A percentile compares a stretch with the other conserved stretches of the same genome.
phyloP scores from a whole-genome alignment of 495 filamentous ascomycete genomes.

The Aspergillus olivimuriae region DNA sequence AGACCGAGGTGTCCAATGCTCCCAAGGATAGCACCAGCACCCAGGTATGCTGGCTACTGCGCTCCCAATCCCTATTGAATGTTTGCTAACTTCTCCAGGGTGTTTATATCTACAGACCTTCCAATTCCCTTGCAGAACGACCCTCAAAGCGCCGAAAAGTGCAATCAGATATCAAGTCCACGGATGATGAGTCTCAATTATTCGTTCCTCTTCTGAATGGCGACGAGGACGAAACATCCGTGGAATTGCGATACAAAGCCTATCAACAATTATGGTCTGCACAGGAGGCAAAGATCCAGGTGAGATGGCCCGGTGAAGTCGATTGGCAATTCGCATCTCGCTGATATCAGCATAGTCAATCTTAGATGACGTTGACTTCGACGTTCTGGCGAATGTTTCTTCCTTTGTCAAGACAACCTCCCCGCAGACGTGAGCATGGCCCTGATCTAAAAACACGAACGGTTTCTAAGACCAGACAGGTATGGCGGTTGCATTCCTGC shows the following conservation, averaged over 20 bases:
- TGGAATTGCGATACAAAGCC: conserved; percentile 49
- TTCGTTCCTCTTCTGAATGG: conserved; percentile 63
- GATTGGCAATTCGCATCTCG: neutral
- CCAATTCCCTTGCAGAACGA: conserved; percentile 35
- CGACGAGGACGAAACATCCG: conserved; percentile 46
- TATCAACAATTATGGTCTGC: conserved; percentile 63
- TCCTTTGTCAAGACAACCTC: conserved; percentile 56
- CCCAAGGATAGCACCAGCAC: conserved; percentile 36
- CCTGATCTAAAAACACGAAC: neutral
- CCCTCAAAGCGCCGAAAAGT: conserved; percentile 62
- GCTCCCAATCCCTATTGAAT: neutral
- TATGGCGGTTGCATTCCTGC: conserved; percentile 59
- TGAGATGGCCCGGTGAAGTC: conserved; percentile 22
- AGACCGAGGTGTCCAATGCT: conserved; percentile 19
- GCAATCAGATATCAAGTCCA: conserved; percentile 17
- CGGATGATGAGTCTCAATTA: conserved; percentile 13
- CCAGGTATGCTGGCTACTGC: conserved; percentile 29
- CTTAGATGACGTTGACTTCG: conserved; percentile 40
- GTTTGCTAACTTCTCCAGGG: conserved; percentile 39
- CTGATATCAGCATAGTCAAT: conserved; percentile 21
- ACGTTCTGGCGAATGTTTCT: conserved; percentile 59
- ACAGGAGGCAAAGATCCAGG: conserved; percentile 64
- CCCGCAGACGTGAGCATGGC: conserved; percentile 30
- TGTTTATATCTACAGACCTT: conserved; percentile 63
- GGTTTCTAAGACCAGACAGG: conserved; percentile 20